phyloP scores from a whole-genome alignment of 345 rosid species.

The Luvunga scandens region DNA sequence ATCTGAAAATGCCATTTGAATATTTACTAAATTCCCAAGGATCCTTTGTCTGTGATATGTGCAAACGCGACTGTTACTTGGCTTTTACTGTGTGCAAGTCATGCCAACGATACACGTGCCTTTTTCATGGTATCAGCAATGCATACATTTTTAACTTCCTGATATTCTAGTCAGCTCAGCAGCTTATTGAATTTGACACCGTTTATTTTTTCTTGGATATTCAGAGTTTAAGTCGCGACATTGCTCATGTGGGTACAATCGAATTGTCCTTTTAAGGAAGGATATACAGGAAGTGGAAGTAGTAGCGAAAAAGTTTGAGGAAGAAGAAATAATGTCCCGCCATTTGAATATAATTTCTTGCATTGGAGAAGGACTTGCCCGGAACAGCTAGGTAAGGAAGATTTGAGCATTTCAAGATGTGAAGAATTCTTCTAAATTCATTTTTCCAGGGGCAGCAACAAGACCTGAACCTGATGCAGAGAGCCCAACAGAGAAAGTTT shows the following conservation, averaged over 20 bases:
- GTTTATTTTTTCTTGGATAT: background rate
- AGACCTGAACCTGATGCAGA: background rate
- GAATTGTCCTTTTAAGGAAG: constrained; percentile 32
- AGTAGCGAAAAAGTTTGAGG: constrained; percentile 41
- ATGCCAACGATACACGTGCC: constrained; percentile 31
- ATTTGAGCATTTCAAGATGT: no score
- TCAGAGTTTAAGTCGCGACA: constrained; percentile 39
- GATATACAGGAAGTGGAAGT: constrained; percentile 35
- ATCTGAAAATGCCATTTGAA: background rate
- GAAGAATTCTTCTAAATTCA: no score
- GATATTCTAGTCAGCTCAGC: background rate
- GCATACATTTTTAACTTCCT: background rate
- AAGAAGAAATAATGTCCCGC: constrained; percentile 19
- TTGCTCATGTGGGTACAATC: constrained; percentile 36
- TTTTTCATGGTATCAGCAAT: constrained; percentile 45
- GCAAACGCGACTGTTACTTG: constrained; percentile 57
- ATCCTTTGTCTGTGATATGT: constrained; percentile 45
- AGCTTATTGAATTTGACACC: background rate
- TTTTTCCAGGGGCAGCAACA: background rate
- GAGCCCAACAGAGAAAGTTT: background rate
- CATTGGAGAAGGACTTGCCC: background rate
- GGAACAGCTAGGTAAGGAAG: background rate
- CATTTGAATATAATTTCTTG: background rate
- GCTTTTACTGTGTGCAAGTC: constrained; percentile 40
- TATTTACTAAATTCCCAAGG: constrained; percentile 26